Conservation (phyloP, 148 eudicot species). For the Diospyros kaki region DNA sequence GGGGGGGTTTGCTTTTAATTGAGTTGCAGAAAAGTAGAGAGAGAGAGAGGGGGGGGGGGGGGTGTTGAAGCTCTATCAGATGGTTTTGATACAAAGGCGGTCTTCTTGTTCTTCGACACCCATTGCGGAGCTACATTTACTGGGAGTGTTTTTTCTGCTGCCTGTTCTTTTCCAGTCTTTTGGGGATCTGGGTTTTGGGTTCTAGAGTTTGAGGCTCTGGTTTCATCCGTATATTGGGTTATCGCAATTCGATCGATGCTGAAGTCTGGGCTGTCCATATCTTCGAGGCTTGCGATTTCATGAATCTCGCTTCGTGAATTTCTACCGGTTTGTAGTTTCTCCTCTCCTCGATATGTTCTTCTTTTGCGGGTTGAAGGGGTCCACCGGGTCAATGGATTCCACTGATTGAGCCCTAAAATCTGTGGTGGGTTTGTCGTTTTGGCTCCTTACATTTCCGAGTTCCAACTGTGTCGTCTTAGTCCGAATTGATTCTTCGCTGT, state of each 20-base stretch:
- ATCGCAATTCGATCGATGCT: background rate
- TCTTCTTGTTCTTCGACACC: background rate
- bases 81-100: background rate
- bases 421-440: background rate
- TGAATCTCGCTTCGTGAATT: conserved; percentile 6
- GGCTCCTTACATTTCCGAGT: conserved; percentile 2
- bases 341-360: background rate
- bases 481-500: background rate
- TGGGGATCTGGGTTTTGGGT: conserved; percentile 25
- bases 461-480: conserved; percentile 1
- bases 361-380: conserved; percentile 6
- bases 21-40: conserved; percentile 22
- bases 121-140: background rate
- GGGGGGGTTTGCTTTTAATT: conserved; percentile 31
- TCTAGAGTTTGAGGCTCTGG: conserved; percentile 8
- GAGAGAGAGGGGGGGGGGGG: conserved; percentile 1
- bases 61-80: conserved; percentile 12
- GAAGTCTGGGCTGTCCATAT: background rate
- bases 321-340: conserved; percentile 4
- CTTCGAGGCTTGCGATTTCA: background rate
- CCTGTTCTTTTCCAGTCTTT: background rate
- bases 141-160: conserved; percentile 17
- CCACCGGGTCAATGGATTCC: background rate
- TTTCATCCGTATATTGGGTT: conserved; percentile 7
- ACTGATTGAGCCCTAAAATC: conserved; percentile 11